Percentiles rank a stretch among this genome's conserved stretches.
Conservation (phyloP, 768 basidiomycete genomes). For the Basidioascus undulatus region DNA sequence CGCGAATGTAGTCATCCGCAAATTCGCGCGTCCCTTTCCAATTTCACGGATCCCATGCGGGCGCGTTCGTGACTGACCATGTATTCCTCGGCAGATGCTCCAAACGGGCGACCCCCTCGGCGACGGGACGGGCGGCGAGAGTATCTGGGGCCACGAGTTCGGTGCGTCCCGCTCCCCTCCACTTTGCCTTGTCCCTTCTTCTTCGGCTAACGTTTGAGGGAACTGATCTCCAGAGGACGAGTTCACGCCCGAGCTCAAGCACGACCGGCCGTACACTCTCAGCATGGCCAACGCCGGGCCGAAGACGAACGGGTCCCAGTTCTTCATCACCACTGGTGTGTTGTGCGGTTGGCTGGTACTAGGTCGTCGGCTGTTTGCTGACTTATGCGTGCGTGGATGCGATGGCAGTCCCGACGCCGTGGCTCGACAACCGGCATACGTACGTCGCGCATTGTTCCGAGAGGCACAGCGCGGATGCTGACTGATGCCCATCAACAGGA, state of each 20-base stretch:
- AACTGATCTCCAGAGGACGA: no score
- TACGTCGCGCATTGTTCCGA: neutral
- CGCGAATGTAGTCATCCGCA: constrained; percentile 77
- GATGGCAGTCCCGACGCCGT: neutral
- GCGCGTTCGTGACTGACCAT: neutral
- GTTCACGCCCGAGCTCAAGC: constrained; percentile 64
- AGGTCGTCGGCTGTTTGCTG: no score
- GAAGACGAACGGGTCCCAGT: neutral
- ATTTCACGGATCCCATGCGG: neutral
- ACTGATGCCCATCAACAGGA: constrained; percentile 34
- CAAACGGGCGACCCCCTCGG: constrained; percentile 91
- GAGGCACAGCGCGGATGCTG: no score
- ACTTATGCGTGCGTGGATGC: no score
- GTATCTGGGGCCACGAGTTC: constrained; percentile 73
- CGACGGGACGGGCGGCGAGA: constrained; percentile 74
- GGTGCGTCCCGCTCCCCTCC: no score
- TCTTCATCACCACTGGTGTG: neutral
- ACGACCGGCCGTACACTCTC: constrained; percentile 84
- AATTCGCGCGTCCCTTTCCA: constrained; percentile 34
- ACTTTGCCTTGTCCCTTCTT: no score
- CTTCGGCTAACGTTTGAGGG: no score
- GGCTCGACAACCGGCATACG: neutral
- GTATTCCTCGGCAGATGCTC: constrained; percentile 33
- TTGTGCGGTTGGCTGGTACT: no score
- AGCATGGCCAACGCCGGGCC: neutral